Conservation (phyloP, 2,329 filamentous ascomycete genomes). For the Arthrobotrys sinensis region DNA sequence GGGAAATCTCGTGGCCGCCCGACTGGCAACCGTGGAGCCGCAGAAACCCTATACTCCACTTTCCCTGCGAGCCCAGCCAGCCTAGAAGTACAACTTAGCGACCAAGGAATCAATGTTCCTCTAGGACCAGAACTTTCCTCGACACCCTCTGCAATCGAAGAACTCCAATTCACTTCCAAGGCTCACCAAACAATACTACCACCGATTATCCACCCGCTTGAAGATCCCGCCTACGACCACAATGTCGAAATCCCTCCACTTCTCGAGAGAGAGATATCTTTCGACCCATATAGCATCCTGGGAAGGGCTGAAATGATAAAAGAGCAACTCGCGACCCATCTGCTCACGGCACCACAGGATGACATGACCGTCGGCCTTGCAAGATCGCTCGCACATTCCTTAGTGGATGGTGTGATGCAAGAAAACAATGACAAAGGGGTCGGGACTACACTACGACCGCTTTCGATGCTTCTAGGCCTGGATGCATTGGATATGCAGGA, state of each 20-base stretch:
- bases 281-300: slow-evolving; percentile 43
- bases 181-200: slow-evolving; percentile 53
- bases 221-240: slow-evolving; percentile 51
- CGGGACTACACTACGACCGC: slow-evolving; percentile 29
- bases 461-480: slow-evolving; percentile 47
- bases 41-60: slow-evolving; percentile 69
- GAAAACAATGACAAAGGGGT: slow-evolving; percentile 26
- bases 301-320: slow-evolving; percentile 48
- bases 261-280: slow-evolving; percentile 41
- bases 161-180: slow-evolving; percentile 48
- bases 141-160: slow-evolving; percentile 53
- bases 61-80: slow-evolving; percentile 75
- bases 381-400: slow-evolving; percentile 43
- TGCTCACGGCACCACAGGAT: slow-evolving; percentile 33
- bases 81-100: slow-evolving; percentile 46
- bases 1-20: slow-evolving; percentile 84
- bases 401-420: slow-evolving; percentile 41
- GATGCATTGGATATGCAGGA: slow-evolving; percentile 57
- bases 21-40: slow-evolving; percentile 65
- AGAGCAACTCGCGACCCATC: slow-evolving; percentile 44
- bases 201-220: slow-evolving; percentile 52
- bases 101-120: slow-evolving; percentile 47
- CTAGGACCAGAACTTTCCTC: slow-evolving; percentile 38
- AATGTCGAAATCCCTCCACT: slow-evolving; percentile 55
- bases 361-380: slow-evolving; percentile 32